phyloP scores from a whole-genome alignment of 805 yeast species.

The Candida ovalis region DNA sequence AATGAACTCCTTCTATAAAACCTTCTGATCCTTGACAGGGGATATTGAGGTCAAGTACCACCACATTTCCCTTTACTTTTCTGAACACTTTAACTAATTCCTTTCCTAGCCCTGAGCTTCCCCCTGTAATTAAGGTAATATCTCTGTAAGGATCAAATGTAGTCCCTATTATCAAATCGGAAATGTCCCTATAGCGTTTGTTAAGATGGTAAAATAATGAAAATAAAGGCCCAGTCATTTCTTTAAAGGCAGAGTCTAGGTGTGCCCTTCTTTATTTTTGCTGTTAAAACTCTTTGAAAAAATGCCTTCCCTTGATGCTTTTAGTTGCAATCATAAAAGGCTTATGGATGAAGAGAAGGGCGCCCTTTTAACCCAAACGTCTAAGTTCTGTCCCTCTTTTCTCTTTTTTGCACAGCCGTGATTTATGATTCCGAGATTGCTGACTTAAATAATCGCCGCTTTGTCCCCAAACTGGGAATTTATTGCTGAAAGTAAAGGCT shows the following conservation, averaged over 20 bases:
- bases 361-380: neutral
- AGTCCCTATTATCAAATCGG: conserved; percentile 46
- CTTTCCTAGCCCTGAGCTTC: conserved; percentile 72
- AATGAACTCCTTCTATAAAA: conserved; percentile 40
- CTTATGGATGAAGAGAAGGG: too few relatives aligned
- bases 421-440: neutral
- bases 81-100: conserved; percentile 51
- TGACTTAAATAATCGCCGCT: neutral
- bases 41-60: conserved; percentile 59
- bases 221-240: conserved; percentile 29
- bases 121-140: conserved; percentile 79
- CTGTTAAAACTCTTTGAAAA: too few relatives aligned
- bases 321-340: too few relatives aligned
- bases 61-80: conserved; percentile 44
- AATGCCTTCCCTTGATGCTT: too few relatives aligned
- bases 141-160: conserved; percentile 52
- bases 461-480: too few relatives aligned
- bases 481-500: neutral
- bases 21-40: conserved; percentile 35
- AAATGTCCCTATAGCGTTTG: conserved; percentile 26
- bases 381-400: too few relatives aligned
- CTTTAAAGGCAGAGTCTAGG: neutral
- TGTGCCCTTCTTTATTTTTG: too few relatives aligned
- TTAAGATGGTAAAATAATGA: conserved; percentile 25
- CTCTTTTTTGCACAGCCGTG: neutral